phyloP scores from a whole-genome alignment of 805 yeast species.

The Candida vartiovaarae region DNA sequence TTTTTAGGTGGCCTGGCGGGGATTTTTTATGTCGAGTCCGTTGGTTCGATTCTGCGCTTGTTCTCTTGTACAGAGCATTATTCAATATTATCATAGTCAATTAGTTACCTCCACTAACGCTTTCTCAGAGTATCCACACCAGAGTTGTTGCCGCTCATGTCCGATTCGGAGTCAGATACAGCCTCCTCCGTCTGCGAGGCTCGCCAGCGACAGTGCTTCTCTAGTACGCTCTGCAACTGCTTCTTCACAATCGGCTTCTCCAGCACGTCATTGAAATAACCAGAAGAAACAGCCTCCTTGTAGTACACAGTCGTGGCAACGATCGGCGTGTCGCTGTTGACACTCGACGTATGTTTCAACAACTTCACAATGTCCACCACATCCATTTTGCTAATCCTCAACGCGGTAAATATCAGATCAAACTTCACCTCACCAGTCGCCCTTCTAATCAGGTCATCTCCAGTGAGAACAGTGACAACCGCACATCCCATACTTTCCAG shows the following conservation, averaged over 20 bases:
- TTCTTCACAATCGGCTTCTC: constrained; percentile 54
- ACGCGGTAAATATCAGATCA: constrained; percentile 75
- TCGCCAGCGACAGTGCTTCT: constrained; percentile 23
- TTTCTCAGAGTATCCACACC: neutral
- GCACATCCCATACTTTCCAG: constrained; percentile 70
- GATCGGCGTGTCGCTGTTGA: constrained; percentile 72
- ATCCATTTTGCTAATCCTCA: constrained; percentile 58
- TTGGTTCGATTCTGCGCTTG: too few relatives aligned
- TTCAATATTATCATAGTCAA: neutral
- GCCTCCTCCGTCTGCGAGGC: constrained; percentile 21
- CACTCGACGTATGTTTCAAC: constrained; percentile 65
- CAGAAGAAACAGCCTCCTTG: constrained; percentile 48
- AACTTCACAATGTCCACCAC: constrained; percentile 73
- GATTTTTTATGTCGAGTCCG: too few relatives aligned
- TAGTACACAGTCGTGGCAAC: constrained; percentile 68
- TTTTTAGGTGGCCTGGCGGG: neutral
- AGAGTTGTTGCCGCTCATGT: neutral
- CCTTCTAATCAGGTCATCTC: constrained; percentile 75
- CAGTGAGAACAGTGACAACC: constrained; percentile 69
- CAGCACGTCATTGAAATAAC: constrained; percentile 55
- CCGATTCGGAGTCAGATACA: constrained; percentile 22
- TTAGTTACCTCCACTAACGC: neutral
- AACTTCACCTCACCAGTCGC: constrained; percentile 80
- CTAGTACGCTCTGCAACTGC: constrained; percentile 15
- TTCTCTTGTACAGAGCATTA: too few relatives aligned